Conservation (phyloP, 148 eudicot genomes). For the Polygonum aviculare region DNA sequence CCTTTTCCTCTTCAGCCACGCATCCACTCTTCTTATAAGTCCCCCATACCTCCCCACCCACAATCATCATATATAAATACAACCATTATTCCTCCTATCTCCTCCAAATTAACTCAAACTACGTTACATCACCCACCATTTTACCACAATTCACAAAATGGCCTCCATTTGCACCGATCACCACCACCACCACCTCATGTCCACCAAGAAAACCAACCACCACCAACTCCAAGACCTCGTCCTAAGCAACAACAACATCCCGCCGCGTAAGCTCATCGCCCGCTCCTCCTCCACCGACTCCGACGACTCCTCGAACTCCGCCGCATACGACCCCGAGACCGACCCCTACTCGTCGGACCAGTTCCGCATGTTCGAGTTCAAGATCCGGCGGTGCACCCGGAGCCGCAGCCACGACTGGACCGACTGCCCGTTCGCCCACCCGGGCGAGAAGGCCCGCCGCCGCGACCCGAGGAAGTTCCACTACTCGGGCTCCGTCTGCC, state of each 20-base stretch:
- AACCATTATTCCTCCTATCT: background rate
- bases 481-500: slow-evolving; percentile 6
- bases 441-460: slow-evolving; percentile 15
- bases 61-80: background rate
- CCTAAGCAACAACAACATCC: background rate
- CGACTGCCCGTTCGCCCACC: slow-evolving; percentile 17
- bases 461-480: slow-evolving; percentile 10
- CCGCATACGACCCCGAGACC: slow-evolving; percentile 1
- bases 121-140: background rate
- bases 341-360: slow-evolving; percentile 11
- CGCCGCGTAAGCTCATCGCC: slow-evolving; percentile 3
- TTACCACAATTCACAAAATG: background rate
- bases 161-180: slow-evolving; percentile 8
- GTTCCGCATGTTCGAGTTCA: slow-evolving; percentile 12
- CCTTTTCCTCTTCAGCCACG: slow-evolving; percentile 9
- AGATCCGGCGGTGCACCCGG: slow-evolving; percentile 7
- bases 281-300: background rate
- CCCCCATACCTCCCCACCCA: background rate
- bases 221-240: slow-evolving; percentile 5
- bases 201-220: background rate
- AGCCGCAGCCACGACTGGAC: slow-evolving; percentile 18
- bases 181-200: background rate
- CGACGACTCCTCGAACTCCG: background rate
- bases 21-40: background rate
- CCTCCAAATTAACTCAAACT: background rate